Conservation (phyloP, 352 stramenopile species). For the Phytophthora fragariaefolia region DNA sequence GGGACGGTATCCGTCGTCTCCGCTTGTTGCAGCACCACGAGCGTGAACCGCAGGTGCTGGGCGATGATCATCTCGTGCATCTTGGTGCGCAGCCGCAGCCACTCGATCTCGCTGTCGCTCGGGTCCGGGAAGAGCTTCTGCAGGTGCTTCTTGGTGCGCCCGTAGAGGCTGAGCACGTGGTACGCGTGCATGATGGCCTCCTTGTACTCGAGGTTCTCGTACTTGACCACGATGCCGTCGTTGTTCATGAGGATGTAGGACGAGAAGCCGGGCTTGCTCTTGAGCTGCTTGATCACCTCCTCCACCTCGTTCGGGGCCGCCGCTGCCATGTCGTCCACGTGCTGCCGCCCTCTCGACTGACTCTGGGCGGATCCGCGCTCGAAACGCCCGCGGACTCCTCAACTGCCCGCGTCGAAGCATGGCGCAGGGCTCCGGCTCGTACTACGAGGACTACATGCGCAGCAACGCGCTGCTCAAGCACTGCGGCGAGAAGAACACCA, state of each 20-base stretch:
- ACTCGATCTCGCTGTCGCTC: slow-evolving; percentile 90
- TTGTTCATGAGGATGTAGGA: slow-evolving; percentile 95
- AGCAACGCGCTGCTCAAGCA: slow-evolving; percentile 77
- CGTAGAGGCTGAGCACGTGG: slow-evolving; percentile 90
- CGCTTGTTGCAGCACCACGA: slow-evolving; percentile 86
- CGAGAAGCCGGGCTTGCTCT: slow-evolving; percentile 89
- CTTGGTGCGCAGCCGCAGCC: slow-evolving; percentile 89
- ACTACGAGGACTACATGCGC: slow-evolving; percentile 88
- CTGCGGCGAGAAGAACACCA: slow-evolving; percentile 54
- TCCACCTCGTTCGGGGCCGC: slow-evolving; percentile 92
- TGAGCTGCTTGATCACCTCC: slow-evolving; percentile 93
- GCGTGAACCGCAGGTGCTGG: slow-evolving; percentile 87
- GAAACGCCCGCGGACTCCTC: slow-evolving; percentile 10
- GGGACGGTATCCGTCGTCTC: slow-evolving; percentile 39
- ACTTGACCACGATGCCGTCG: slow-evolving; percentile 94
- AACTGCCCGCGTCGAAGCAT: slow-evolving; percentile 17
- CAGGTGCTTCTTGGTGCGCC: slow-evolving; percentile 84
- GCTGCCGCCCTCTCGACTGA: too few species aligned
- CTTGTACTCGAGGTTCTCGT: slow-evolving; percentile 92
- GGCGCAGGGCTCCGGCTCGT: slow-evolving; percentile 58
- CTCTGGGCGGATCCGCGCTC: background rate
- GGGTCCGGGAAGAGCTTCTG: slow-evolving; percentile 88
- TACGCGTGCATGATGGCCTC: slow-evolving; percentile 92
- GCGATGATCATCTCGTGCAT: slow-evolving; percentile 94
- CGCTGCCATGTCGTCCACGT: too few species aligned